Base-by-base conservation (phyloP, 208 protist species). In the Tritrichomonas foetus region DNA sequence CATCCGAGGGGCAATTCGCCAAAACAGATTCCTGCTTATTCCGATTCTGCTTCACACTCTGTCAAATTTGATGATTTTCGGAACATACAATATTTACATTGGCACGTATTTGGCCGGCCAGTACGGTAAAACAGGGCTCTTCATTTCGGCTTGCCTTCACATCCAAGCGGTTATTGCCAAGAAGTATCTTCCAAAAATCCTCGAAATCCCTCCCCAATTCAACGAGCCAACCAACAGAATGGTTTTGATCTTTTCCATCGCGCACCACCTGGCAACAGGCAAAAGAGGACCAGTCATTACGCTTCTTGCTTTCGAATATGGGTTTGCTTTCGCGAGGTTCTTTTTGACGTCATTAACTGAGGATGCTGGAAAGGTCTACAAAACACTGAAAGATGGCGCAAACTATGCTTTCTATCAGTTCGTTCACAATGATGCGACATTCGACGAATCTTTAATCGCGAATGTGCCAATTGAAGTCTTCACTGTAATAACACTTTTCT, bases 121-220 rank as follows among this genome's bases (percentile, higher is more conserved):
- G 27, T 33, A 44, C 53, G 74, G 74, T 25, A 84, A 84, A 44
- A 84, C 49, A 30, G 53, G 53, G 3, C 2, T 84, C n/a, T 53
- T 84, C 41, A 53, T 84, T 53, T 84, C 74, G 13, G 74, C 74
- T 84, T 33, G 5, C 36, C 41, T 84, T 84, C 74, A 84, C 44
- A 53, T 84, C 44, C 16, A 84, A 53, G 27, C 36, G 41, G 53
- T 84, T 30, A 53, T 84, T 25, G 11, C 36, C 16, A 84, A 84
- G 44, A 84, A 84, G 22, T 84, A 39, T 44, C 11, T 84, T 53
- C 74, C 74, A 49, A 84, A 84, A n/a, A 36, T n/a, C 44, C 11
- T n/a, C 16, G 69, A 78, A 47, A 11, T 11, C 3, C 14, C 14
- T 78, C 69, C 69, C 36, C 69, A 39, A 14, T 14, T 78, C 44